These are phyloP conservation scores for Teunomyces funiuensis DNA, from an alignment of 805 yeast species.

Conservation along the genomic window DNA sequence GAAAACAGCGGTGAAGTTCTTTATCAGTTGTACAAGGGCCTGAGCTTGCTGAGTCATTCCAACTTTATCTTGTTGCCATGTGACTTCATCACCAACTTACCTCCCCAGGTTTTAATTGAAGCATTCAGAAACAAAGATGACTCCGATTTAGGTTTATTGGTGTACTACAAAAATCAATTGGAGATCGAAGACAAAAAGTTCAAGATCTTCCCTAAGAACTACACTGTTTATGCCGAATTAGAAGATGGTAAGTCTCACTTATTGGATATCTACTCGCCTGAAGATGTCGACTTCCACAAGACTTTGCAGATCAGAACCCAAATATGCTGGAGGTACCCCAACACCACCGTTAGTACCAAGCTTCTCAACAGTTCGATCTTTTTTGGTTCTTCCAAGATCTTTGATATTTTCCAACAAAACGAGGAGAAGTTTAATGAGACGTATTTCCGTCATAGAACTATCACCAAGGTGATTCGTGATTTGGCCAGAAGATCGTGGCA, in stretches of 20 bases:
- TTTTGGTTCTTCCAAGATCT: conserved; percentile 46
- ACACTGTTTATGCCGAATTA: conserved; percentile 60
- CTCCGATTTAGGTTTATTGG: conserved; percentile 67
- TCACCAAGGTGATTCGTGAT: conserved; percentile 75
- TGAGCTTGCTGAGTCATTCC: conserved; percentile 31
- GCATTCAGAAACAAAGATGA: conserved; percentile 73
- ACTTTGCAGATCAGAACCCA: conserved; percentile 78
- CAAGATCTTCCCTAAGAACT: conserved; percentile 57
- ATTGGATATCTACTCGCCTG: conserved; percentile 70
- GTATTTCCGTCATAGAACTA: conserved; percentile 47
- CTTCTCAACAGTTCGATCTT: conserved; percentile 70
- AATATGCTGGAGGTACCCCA: conserved; percentile 86
- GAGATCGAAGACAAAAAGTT: conserved; percentile 77
- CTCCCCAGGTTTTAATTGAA: conserved; percentile 85
- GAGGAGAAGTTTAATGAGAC: conserved; percentile 33
- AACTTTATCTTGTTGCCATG: conserved; percentile 84
- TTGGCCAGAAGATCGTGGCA: conserved; percentile 91
- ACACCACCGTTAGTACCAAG: conserved; percentile 71
- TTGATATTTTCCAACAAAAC: conserved; percentile 47
- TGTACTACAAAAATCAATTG: conserved; percentile 71
- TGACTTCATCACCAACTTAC: conserved; percentile 89
- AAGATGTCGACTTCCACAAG: conserved; percentile 69
- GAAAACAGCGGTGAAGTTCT: conserved; percentile 65
- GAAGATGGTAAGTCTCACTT: conserved; percentile 47
- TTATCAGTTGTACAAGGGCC: conserved; percentile 45